Conservation (phyloP, 768 basidiomycete species). For the Termitomyces eurrhizus region DNA sequence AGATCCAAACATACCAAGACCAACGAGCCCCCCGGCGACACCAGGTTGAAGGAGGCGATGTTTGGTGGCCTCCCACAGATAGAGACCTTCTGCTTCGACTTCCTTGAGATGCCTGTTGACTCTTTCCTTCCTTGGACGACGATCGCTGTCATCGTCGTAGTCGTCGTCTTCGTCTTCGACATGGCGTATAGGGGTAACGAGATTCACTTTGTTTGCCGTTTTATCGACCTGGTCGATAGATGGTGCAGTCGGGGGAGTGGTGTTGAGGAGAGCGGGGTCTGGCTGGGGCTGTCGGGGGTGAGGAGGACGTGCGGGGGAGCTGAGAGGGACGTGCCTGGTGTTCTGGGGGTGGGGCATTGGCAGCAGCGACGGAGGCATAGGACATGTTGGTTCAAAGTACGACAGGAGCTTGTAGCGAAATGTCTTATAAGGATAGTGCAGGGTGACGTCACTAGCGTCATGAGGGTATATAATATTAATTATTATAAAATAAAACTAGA, state of each 20-base stretch:
- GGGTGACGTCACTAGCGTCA: conserved; percentile 14
- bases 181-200: conserved; percentile 36
- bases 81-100: conserved; percentile 46
- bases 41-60: conserved; percentile 59
- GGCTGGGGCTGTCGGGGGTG: conserved; percentile 48
- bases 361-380: conserved; percentile 65
- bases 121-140: conserved; percentile 15
- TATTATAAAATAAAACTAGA: conserved; percentile 39
- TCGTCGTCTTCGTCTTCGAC: conserved; percentile 14
- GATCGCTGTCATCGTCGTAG: conserved; percentile 3
- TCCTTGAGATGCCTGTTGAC: conserved; percentile 35
- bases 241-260: conserved; percentile 33
- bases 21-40: conserved; percentile 69
- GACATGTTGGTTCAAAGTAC: conserved; percentile 44
- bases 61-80: conserved; percentile 50
- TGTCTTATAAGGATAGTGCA: conserved; percentile 6
- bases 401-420: background rate
- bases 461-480: background rate
- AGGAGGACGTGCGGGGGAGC: background rate
- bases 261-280: conserved; percentile 61
- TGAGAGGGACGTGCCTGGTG: conserved; percentile 35
- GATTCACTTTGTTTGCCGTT: conserved; percentile 45
- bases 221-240: conserved; percentile 35
- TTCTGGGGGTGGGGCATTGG: conserved; percentile 47
- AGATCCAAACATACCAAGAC: conserved; percentile 47